These are phyloP conservation scores for Coemansia sp. DNA, from an alignment of 192 early-diverging fungal species.

Conservation along the genomic window DNA sequence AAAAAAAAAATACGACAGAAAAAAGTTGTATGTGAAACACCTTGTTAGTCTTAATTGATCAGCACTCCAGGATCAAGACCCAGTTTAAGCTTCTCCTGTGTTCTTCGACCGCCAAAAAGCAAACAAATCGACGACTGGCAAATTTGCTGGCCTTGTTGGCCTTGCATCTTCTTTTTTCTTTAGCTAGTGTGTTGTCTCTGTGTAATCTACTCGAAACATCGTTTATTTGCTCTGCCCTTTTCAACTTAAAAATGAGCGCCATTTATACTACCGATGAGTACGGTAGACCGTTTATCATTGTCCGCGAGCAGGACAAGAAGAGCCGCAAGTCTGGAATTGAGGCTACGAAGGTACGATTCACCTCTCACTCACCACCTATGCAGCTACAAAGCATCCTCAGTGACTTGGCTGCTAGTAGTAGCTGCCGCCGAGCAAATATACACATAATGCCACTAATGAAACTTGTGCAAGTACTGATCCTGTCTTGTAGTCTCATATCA, in stretches of 20 bases:
- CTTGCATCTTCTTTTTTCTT: neutral
- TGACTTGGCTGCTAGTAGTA: neutral
- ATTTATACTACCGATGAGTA: conserved; percentile 97
- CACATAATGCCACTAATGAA: neutral
- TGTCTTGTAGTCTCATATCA: conserved; percentile 84
- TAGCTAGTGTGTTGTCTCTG: neutral
- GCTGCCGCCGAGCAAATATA: neutral
- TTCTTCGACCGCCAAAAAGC: neutral
- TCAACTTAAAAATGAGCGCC: conserved; percentile 57
- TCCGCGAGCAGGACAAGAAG: conserved; percentile 95
- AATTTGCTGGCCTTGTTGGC: neutral
- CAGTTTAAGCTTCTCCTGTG: neutral
- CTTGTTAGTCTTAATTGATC: neutral
- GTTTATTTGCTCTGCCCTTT: neutral
- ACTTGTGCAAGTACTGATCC: neutral
- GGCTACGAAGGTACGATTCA: conserved; percentile 83
- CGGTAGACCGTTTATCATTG: conserved; percentile 97
- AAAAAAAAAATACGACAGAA: neutral
- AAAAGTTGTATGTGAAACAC: neutral
- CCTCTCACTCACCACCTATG: neutral
- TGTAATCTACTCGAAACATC: neutral
- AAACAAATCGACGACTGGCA: neutral
- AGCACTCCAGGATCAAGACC: neutral
- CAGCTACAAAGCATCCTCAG: neutral
- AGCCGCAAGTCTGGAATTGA: conserved; percentile 87